Base-by-base conservation (phyloP, 305 asterid genomes). In the Stenogyne calaminthoides region DNA sequence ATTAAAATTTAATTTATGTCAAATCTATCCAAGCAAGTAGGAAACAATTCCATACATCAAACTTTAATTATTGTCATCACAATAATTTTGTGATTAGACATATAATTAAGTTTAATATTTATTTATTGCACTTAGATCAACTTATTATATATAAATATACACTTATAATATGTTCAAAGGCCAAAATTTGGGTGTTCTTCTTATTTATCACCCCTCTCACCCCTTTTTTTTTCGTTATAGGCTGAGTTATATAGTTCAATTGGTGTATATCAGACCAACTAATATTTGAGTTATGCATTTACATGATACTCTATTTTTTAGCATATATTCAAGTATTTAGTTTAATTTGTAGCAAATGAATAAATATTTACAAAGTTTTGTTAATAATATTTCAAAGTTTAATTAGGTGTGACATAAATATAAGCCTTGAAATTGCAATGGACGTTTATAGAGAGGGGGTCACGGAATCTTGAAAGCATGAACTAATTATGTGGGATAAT, bases 11-110 rank as follows among this genome's bases (percentile, higher is more conserved):
- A 14, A 11, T 25, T 76, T 76, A 66, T 64, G 78, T 78, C 83
- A 80, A 70, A 82, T 82, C 76, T 20, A 85, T 78, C 66, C 54
- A 64, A 52, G 70, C 62, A 76, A 54, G 22, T 54, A 64, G 34
- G 70, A 76, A 75, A 67, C 61, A 79, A 63, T 51, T 64, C 25
- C 27, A 47, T 14, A 62, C 54, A 70, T 44, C 74, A 64, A 73
- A 71, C 72, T 62, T 83, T 77, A 74, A 76, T 86, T 64, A 64
- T 65, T 78, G 62, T 76, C 47, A 76, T 83, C 80, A 76, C 63
- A 54, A 72, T 44, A 69, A 32, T 42, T 62, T 83, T 75, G 80
- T 71, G 81, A 86, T 80, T 67, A 59, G 81, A 80, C 80, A 37
- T 29, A 56, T 61, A 67, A 74, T 11, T 66, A 10, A 56, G 44